Conservation (phyloP, 2,329 filamentous ascomycete genomes). For the Sporothrix luriei region DNA sequence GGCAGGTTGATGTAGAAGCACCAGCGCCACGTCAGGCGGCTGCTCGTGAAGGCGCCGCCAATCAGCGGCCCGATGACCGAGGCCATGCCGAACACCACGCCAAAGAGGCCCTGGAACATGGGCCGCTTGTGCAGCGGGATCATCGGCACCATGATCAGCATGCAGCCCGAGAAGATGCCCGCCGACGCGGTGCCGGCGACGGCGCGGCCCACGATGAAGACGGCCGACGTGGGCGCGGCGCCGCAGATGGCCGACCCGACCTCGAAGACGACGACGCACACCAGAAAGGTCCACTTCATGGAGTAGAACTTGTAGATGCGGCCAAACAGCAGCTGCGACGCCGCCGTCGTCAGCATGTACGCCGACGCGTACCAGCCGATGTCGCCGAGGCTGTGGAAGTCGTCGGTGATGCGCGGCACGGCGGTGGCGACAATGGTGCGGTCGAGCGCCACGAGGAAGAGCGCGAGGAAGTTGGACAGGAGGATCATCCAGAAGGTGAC, state of each 20-base stretch:
- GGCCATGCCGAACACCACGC: conserved; percentile 45
- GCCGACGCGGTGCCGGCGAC: conserved; percentile 47
- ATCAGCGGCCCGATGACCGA: conserved; percentile 45
- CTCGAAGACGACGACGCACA: conserved; percentile 44
- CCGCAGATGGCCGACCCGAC: conserved; percentile 48
- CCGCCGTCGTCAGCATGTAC: conserved; percentile 34
- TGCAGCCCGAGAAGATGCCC: conserved; percentile 47
- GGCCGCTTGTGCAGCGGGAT: conserved; percentile 44
- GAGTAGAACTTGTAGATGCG: conserved; percentile 47
- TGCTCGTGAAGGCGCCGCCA: conserved; percentile 46
- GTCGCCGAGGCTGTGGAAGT: conserved; percentile 34
- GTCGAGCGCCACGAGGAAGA: conserved; percentile 48
- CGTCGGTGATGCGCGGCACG: conserved; percentile 34
- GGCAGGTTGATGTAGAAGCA: conserved; percentile 49
- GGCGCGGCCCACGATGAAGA: conserved; percentile 48
- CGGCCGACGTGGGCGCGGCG: conserved; percentile 45
- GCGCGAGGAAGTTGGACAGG: conserved; percentile 49
- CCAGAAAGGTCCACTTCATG: conserved; percentile 42
- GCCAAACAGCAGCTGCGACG: conserved; percentile 46
- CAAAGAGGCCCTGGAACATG: conserved; percentile 45
- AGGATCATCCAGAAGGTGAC: conserved; percentile 60
- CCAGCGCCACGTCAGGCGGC: conserved; percentile 45
- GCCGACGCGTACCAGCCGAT: conserved; percentile 37
- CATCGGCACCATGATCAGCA: conserved; percentile 43
- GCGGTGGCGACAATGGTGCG: conserved; percentile 38